These are phyloP conservation scores for Cyclotella sp. DNA, from an alignment of 108 stramenopile genomes.

Conservation along the genomic window DNA sequence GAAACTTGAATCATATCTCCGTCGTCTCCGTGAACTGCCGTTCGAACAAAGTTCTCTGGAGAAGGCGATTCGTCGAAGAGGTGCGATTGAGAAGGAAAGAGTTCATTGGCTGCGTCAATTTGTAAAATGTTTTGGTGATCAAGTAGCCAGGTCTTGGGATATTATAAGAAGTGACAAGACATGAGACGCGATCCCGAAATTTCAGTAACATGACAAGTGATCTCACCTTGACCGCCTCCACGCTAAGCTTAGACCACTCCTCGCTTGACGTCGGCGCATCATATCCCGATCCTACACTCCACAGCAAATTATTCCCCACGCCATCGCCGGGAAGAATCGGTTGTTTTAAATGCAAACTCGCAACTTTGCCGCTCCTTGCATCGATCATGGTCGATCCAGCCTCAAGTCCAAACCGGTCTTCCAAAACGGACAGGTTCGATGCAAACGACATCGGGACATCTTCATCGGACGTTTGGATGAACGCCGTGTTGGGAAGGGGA, in stretches of 20 bases:
- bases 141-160: constrained; percentile 10
- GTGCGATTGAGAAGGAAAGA: constrained; percentile 4
- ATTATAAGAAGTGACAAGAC: neutral
- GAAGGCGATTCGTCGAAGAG: neutral
- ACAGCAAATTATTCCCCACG: constrained; percentile 30
- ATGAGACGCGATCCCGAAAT: neutral
- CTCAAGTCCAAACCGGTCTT: neutral
- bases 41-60: neutral
- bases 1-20: constrained; percentile 36
- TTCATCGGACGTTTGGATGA: neutral
- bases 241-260: constrained; percentile 11
- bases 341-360: neutral
- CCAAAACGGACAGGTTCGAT: neutral
- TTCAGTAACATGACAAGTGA: neutral
- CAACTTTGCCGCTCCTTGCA: constrained; percentile 17
- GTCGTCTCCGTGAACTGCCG: constrained; percentile 16
- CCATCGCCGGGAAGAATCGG: constrained; percentile 29
- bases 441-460: neutral
- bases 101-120: constrained; percentile 16
- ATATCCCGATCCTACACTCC: constrained; percentile 24
- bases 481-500: neutral
- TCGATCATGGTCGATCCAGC: constrained; percentile 16
- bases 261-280: constrained; percentile 3
- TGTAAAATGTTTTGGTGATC: constrained; percentile 15
- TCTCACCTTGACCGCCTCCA: constrained; percentile 19